A percentile compares a stretch with the other conserved stretches of the same genome.
phyloP scores from a whole-genome alignment of 441 rosid species.

The Monsonia emarginata region DNA sequence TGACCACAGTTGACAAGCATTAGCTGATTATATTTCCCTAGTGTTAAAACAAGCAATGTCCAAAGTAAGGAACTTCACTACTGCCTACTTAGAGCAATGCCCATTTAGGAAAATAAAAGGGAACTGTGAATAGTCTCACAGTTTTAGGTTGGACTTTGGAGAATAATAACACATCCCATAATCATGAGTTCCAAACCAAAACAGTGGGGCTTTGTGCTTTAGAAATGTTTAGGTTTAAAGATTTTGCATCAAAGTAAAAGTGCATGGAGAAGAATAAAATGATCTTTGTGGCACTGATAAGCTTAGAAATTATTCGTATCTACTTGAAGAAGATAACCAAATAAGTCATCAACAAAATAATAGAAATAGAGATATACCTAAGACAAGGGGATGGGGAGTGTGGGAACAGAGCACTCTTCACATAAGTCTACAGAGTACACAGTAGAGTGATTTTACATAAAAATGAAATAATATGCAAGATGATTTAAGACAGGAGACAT shows the following conservation, averaged over 20 bases:
- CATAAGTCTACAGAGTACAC: slow-evolving; percentile 50
- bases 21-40: neutral
- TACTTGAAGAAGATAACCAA: neutral
- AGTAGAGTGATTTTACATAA: slow-evolving; percentile 1
- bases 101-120: neutral
- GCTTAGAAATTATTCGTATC: neutral
- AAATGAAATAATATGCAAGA: neutral
- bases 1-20: slow-evolving; percentile 13
- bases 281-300: neutral
- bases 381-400: slow-evolving; percentile 79
- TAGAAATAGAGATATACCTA: slow-evolving; percentile 33
- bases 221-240: too few species aligned
- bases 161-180: neutral
- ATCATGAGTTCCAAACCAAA: neutral
- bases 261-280: neutral
- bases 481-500: neutral
- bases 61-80: neutral
- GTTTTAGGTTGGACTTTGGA: too few species aligned
- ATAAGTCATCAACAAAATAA: neutral
- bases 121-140: neutral
- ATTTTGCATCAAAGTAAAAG: neutral
- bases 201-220: too few species aligned
- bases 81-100: neutral
- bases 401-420: slow-evolving; percentile 64
- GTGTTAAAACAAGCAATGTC: neutral